phyloP scores from a whole-genome alignment of 306 rosid genomes.

The Malus fusca region DNA sequence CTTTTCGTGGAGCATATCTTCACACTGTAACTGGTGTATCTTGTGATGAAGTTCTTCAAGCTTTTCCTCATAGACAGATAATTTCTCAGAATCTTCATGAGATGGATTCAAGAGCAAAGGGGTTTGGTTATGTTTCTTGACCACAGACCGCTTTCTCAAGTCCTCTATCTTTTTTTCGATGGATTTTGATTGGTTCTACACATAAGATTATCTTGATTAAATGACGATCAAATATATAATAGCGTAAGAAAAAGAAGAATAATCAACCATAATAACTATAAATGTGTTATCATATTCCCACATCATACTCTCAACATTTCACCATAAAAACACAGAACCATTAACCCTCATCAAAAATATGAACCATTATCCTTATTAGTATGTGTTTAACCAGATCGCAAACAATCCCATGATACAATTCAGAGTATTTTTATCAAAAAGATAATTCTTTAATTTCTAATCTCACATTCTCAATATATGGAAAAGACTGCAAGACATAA shows the following conservation, averaged over 20 bases:
- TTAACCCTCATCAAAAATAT: neutral
- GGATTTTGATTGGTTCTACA: slow-evolving; percentile 60
- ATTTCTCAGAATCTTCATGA: slow-evolving; percentile 27
- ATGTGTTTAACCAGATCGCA: neutral
- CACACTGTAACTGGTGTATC: slow-evolving; percentile 66
- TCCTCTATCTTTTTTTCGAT: slow-evolving; percentile 45
- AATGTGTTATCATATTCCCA: neutral
- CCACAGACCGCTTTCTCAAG: slow-evolving; percentile 30
- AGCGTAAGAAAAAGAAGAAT: slow-evolving; percentile 6
- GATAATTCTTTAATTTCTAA: neutral
- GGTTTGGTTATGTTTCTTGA: slow-evolving; percentile 25
- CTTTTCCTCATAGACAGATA: slow-evolving; percentile 55
- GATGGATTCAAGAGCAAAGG: slow-evolving; percentile 37
- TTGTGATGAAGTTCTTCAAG: slow-evolving; percentile 52
- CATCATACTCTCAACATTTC: neutral
- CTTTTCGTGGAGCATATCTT: slow-evolving; percentile 52
- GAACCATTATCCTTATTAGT: neutral
- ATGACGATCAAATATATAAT: slow-evolving; percentile 8
- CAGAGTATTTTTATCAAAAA: neutral
- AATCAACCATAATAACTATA: neutral
- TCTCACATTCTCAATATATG: too few relatives aligned
- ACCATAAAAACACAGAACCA: neutral
- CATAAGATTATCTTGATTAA: slow-evolving; percentile 27
- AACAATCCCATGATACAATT: neutral
- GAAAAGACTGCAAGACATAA: neutral